Evolutionary conservation across 2,329 filamentous ascomycete species (phyloP).

Genomic region (Claviceps sp.): DNA sequence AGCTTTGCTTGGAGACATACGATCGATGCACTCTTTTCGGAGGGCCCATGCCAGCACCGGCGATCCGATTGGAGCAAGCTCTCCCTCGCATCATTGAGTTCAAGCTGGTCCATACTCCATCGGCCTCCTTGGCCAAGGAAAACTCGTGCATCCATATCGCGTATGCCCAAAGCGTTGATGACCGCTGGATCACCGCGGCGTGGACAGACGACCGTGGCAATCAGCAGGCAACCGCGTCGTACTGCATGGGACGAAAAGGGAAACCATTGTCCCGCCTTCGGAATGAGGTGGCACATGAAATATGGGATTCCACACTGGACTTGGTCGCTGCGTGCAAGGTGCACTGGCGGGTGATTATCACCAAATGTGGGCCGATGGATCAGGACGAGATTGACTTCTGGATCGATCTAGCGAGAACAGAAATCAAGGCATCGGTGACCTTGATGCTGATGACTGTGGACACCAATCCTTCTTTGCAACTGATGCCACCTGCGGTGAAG

Average conservation of each 20-base stretch:
- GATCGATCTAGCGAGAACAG: slow-evolving; percentile 37
- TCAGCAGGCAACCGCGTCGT: slow-evolving; percentile 59
- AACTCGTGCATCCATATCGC: slow-evolving; percentile 71
- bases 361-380: slow-evolving; percentile 57
- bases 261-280: slow-evolving; percentile 38
- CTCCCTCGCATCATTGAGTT: slow-evolving; percentile 64
- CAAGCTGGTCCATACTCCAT: slow-evolving; percentile 53
- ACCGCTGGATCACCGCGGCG: slow-evolving; percentile 63
- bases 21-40: slow-evolving; percentile 54
- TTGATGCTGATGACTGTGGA: slow-evolving; percentile 52
- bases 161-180: slow-evolving; percentile 62
- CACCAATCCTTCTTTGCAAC: slow-evolving; percentile 48
- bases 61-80: slow-evolving; percentile 58
- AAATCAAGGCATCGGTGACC: slow-evolving; percentile 36
- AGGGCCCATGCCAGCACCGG: slow-evolving; percentile 48
- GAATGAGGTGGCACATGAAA: slow-evolving; percentile 54
- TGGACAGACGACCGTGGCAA: slow-evolving; percentile 71
- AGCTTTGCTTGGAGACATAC: slow-evolving; percentile 61
- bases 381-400: slow-evolving; percentile 49
- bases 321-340: slow-evolving; percentile 57
- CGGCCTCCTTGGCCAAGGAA: slow-evolving; percentile 60
- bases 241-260: slow-evolving; percentile 52
- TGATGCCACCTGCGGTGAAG: slow-evolving; percentile 42
- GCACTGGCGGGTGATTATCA: slow-evolving; percentile 65
- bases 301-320: slow-evolving; percentile 67